A percentile compares a stretch with the other conserved stretches of the same genome.
These are phyloP conservation scores for Dactylonectria macrodidyma DNA, from an alignment of 2,329 filamentous ascomycete genomes.

Conservation along the genomic window DNA sequence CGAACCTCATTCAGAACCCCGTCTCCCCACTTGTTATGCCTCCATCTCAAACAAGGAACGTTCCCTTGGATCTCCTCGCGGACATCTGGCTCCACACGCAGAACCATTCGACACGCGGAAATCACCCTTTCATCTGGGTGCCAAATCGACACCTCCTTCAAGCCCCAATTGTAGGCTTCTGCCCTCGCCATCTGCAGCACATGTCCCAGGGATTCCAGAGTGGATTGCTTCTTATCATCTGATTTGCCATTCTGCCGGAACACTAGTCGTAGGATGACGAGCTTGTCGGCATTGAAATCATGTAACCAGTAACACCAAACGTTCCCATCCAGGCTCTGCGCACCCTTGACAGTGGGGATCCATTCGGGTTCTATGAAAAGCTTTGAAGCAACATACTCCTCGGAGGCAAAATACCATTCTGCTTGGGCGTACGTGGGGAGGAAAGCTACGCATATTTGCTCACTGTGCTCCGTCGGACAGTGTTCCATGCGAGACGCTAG, in stretches of 20 bases:
- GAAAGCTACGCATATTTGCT: background rate
- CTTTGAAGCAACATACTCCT: slow-evolving; percentile 7
- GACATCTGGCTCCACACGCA: background rate
- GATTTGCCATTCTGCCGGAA: background rate
- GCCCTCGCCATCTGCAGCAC: background rate
- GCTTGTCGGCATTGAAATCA: slow-evolving; percentile 5
- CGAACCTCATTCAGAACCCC: background rate
- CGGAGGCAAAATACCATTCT: slow-evolving; percentile 4
- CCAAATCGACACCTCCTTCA: slow-evolving; percentile 2
- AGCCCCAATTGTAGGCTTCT: background rate
- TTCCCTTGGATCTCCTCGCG: background rate
- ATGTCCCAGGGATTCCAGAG: background rate
- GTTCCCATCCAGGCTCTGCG: background rate
- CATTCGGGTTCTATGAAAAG: background rate
- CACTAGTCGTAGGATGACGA: background rate
- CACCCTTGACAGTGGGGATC: background rate
- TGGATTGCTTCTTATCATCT: background rate
- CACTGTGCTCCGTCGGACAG: no score
- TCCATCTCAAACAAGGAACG: background rate
- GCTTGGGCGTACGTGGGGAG: slow-evolving; percentile 3
- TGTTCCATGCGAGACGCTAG: background rate
- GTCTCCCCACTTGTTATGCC: background rate
- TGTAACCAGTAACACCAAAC: slow-evolving; percentile 14
- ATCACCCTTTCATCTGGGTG: background rate
- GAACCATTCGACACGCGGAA: background rate